Base-by-base conservation (phyloP, 1,284 basidiomycete species). In the Violaceomyces palustris region DNA sequence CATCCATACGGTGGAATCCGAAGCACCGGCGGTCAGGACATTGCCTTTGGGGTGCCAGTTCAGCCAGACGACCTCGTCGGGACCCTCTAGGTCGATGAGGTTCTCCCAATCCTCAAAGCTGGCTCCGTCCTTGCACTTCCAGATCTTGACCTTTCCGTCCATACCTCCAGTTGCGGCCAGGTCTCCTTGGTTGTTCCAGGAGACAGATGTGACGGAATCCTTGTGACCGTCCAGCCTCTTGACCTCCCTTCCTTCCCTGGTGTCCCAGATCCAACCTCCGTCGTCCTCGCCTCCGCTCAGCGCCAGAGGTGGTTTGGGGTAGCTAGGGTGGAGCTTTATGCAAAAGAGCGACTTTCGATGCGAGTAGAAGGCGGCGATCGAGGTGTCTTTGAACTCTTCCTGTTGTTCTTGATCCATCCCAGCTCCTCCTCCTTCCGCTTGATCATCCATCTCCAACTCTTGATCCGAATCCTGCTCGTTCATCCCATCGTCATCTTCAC, bases 231-330 rank as follows among this genome's bases (percentile, higher is more conserved):
- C 85, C 38, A 98, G 80, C 71, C 84, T 86, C 35, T 84, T 84
- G 31, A 97, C 79, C 51, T 85, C 78, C 59, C 87, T 82, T 12
- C 89, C 88, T 33, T 83, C 83, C 56, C 85, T 85, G 30, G 88
- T 83, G 61, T 91, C 84, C 86, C 90, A 99, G 64, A 99, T 82
- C 76, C 89, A 96, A 24, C 87, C 94, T 0, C 87, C 75, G 73
- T 98, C 93, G 74, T 98, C 94, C 75, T 94, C 91, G 26, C 91
- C 93, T 24, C 94, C 94, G 1, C 88, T 90, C 21, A 84, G 84
- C 4, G 88, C 90, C 25, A 97, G 78, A 2, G 87, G 83, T 42
- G 86, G 82, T 24, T 84, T 83, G 1, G 92, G 90, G 64, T 74
- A 78, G 6, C 51, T 45, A 0, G 80, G 80, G 74, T 99, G 94